These are phyloP conservation scores for Nicotiana sylvestris DNA, from an alignment of 257 asterid genomes.

Conservation along the genomic window DNA sequence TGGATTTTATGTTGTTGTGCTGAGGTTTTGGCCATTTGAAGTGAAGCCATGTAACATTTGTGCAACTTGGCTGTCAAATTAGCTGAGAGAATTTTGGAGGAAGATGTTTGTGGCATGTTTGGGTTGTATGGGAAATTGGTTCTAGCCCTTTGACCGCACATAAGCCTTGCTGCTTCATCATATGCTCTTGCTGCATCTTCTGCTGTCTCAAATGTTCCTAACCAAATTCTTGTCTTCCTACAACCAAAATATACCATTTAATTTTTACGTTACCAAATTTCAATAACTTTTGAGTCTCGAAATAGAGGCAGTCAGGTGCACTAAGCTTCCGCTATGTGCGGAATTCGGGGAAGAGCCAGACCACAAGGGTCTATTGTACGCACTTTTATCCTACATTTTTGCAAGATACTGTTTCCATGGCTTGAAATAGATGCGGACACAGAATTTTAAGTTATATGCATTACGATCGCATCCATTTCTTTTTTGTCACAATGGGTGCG, in stretches of 20 bases:
- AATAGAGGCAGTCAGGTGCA: too few species aligned
- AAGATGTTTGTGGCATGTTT: slow-evolving; percentile 44
- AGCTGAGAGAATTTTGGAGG: slow-evolving; percentile 58
- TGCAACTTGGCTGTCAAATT: slow-evolving; percentile 75
- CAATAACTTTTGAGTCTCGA: not conserved
- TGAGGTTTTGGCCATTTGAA: slow-evolving; percentile 39
- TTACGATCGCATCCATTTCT: too few species aligned
- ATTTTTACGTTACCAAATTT: not conserved
- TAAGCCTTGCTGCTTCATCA: slow-evolving; percentile 83
- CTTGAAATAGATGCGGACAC: too few species aligned
- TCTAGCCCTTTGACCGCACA: slow-evolving; percentile 81
- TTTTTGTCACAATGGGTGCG: too few species aligned
- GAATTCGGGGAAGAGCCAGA: too few species aligned
- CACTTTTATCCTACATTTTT: too few species aligned
- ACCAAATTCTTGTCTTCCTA: slow-evolving; percentile 93
- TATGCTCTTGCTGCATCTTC: slow-evolving; percentile 92
- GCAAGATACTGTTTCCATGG: too few species aligned
- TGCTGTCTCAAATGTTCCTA: slow-evolving; percentile 91
- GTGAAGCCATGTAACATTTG: slow-evolving; percentile 65
- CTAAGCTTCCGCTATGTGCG: too few species aligned
- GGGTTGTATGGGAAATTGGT: slow-evolving; percentile 64
- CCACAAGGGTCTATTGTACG: too few species aligned
- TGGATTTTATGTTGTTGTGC: not conserved
- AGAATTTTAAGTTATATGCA: too few species aligned
- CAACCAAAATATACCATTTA: not conserved